Evolutionary conservation across 1,284 basidiomycete genomes (phyloP), one percentile per base, ranked within the genome.

Genomic region (Ceratobasidium sp.): DNA sequence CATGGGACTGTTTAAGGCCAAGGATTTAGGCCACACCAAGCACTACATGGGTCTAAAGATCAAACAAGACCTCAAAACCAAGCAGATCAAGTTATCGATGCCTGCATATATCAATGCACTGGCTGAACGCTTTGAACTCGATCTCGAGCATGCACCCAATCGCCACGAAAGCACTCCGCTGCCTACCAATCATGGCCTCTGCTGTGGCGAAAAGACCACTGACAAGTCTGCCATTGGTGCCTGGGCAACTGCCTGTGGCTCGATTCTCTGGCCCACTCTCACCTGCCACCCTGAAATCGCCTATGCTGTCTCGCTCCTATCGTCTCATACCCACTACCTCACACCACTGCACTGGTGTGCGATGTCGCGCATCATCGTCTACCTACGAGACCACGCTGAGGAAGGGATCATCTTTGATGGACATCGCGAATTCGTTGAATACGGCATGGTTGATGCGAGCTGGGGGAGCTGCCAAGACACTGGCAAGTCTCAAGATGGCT

Each of bases 381-480:
- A 77, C 66, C 63, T 78, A 28, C 59, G 72, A 11, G 75, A 73
- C 1, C 76, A 77, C 2, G 30, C 44, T 6, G 48, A 66, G 11
- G 30, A 70, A 44, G 75, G 75, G 11, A 73, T 78, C 44, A 63
- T 53, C 14, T 75, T 72, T 61, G 28, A 40, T 36, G 7, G 53
- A n/a, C 23, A 8, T 6, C 33, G 40, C 5, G 36, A 23, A 75
- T 80, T 0, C 73, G 78, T n/a, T 83, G 81, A 81, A 16, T 73
- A 77, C 7, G 79, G 79, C 1, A 84, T 79, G 71, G 76, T 77
- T 1, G 83, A 84, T 64, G 76, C 82, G 0, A 80, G 83, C 73
- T 82, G 76, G 63, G 82, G 74, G 3, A 78, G 75, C 1, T 76
- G 78, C 73, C 25, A 73, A 0, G 75, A 78, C 38, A 77, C 77